Evolutionary conservation across 2,329 filamentous ascomycete genomes (phyloP).

Genomic region (Ceratocystis cubensis): DNA sequence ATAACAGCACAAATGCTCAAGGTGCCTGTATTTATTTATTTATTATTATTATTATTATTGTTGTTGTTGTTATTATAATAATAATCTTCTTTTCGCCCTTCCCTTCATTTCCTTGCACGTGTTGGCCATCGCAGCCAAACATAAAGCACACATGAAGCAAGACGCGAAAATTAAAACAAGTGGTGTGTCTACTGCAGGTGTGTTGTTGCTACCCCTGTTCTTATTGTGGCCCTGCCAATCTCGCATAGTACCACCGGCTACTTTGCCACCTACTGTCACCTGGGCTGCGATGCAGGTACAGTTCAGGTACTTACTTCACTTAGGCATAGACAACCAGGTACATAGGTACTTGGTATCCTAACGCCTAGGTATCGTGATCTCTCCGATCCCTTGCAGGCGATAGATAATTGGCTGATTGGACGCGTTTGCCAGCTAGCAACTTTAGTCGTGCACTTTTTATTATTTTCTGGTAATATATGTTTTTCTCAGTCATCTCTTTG

Average conservation of each 20-base stretch:
- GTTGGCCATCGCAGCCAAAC: background rate
- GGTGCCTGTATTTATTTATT: background rate
- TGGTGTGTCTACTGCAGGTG: background rate
- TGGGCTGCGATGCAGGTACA: slow-evolving; percentile 19
- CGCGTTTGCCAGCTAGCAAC: background rate
- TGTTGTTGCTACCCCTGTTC: background rate
- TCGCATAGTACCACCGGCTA: slow-evolving; percentile 18
- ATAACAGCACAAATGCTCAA: background rate
- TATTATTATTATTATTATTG: background rate
- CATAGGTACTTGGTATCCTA: too few species aligned
- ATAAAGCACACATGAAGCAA: background rate
- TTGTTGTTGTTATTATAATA: background rate
- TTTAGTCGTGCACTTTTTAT: too few species aligned
- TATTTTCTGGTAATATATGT: too few species aligned
- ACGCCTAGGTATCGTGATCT: background rate
- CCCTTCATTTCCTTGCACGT: background rate
- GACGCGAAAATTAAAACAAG: background rate
- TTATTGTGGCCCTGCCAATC: slow-evolving; percentile 17
- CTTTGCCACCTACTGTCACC: slow-evolving; percentile 18
- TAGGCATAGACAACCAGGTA: too few species aligned
- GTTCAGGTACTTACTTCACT: slow-evolving; percentile 13
- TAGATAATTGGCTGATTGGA: background rate
- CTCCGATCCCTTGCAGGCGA: background rate
- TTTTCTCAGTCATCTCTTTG: background rate
- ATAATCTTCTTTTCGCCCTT: background rate